Evolutionary conservation across 129 eudicot species (phyloP), one percentile per base, ranked within the genome.

Genomic region (Pseudognaphalium luteoalbum): DNA sequence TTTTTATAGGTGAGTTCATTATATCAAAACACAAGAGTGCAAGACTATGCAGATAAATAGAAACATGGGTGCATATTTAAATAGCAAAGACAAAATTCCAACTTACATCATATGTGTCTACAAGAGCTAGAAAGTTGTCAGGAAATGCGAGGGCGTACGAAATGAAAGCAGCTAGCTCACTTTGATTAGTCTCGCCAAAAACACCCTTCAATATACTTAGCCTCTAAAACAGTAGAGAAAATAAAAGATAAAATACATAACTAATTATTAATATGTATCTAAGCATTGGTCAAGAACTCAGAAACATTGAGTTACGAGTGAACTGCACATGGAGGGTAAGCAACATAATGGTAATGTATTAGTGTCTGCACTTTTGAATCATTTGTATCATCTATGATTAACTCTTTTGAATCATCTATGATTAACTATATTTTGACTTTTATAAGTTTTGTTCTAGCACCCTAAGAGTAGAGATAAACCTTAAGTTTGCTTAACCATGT

Each of bases 51-150:
- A 44, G 16, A 3, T 44, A 12, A 2, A 44, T 11, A 12, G 16
- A 56, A 56, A 56, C 57, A 12, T 68, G 21, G 37, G 73, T 42
- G 21, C 20, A 44, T 44, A 44, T 15, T 29, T 1, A 71, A 51
- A 71, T 21, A 52, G 9, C 63, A 73, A 12, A 11, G 1, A 3
- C 37, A 56, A 52, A 66, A 15, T 14, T 41, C 29, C 12, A 1
- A 84, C 96, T 91, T 89, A 94, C 98, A 76, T 94, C 98, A 82
- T 94, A 94, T 20, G 98, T 94, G 87, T 94, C 98, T 50, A 94
- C 98, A 70, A 94, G 91, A 75, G 98, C 98, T 82, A 94, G 83
- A 79, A 94, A 94, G 84, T 83, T 89, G 65, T 85, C 76, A 3
- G 98, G 98, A 77, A 94, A 94, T 16, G 98, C 98, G 39, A 94